Percentiles rank a stretch among this genome's conserved stretches.
Conservation (phyloP, 2,329 filamentous ascomycete species). For the Sporothrix protearum region DNA sequence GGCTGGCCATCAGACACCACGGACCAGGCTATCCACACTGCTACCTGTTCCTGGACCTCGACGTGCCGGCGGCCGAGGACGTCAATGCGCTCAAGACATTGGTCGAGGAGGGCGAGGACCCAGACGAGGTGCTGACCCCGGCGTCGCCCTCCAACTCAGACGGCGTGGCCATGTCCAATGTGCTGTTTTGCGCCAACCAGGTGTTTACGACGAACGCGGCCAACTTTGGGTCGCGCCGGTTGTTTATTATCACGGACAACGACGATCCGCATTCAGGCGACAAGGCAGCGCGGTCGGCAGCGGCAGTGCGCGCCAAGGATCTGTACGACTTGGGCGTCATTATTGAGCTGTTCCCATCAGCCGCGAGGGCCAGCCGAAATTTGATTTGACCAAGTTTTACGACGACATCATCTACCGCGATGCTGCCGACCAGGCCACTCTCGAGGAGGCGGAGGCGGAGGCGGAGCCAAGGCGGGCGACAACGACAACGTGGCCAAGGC, state of each 20-base stretch:
- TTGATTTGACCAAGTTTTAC: slow-evolving; percentile 84
- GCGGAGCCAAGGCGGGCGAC: slow-evolving; percentile 40
- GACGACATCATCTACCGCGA: slow-evolving; percentile 91
- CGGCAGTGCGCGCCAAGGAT: slow-evolving; percentile 86
- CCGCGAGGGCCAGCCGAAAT: slow-evolving; percentile 58
- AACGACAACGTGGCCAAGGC: slow-evolving; percentile 66
- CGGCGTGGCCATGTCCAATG: slow-evolving; percentile 74
- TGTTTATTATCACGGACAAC: slow-evolving; percentile 96
- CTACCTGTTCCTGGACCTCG: slow-evolving; percentile 84
- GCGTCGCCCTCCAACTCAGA: slow-evolving; percentile 55
- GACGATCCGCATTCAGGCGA: slow-evolving; percentile 76
- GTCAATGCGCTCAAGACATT: slow-evolving; percentile 75
- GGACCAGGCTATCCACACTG: slow-evolving; percentile 78
- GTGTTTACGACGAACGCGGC: slow-evolving; percentile 93
- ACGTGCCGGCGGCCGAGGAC: slow-evolving; percentile 80
- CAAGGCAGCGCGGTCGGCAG: slow-evolving; percentile 69
- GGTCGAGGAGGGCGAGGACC: slow-evolving; percentile 73
- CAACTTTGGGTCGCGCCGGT: slow-evolving; percentile 84
- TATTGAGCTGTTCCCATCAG: slow-evolving; percentile 91
- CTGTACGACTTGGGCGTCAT: slow-evolving; percentile 87
- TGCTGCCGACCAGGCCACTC: slow-evolving; percentile 66
- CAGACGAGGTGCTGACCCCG: slow-evolving; percentile 65
- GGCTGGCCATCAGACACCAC: slow-evolving; percentile 13
- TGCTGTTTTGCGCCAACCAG: slow-evolving; percentile 93
- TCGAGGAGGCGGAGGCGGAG: neutral